Base-by-base conservation (phyloP, 1,284 basidiomycete genomes). In the Vanrija humicola region DNA sequence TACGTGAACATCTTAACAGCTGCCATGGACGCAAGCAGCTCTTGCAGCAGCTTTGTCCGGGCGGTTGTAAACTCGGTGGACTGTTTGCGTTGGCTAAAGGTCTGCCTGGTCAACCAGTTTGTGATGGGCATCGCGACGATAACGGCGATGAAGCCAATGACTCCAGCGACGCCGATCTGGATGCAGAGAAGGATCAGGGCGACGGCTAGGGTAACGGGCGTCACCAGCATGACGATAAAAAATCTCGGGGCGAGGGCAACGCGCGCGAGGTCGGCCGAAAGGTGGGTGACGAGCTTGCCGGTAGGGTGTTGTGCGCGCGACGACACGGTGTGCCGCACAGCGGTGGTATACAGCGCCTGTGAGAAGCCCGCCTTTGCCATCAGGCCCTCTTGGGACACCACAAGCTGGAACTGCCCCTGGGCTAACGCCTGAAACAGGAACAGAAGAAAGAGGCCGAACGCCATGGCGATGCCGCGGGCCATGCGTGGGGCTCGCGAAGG, bases 41-140 rank as follows among this genome's bases (percentile, higher is more conserved):
- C 89, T 72, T 89, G 88, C 7, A 90, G 79, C 5, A 89, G 74
- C 66, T 88, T 88, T 12, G 86, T 86, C 10, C 89, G 82, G 21
- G 21, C 67, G 87, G 87, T 68, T 94, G 91, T 88, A 78, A 82
- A 87, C 34, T 58, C 52, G 74, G 83, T 82, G 1, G 82, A 82
- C 40, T 70, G 74, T 58, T 80, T 78, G 8, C 87, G 81, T 45
- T 83, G 76, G 25, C 67, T 72, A 38, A 46, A 48, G n/a, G 16
- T 44, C 38, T 42, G 25, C 39, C 82, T 79, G 84, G 88, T 88
- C 3, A 84, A 79, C 16, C 80, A 77, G 57, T 83, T 79, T 72
- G 88, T 86, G 5, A 87, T 66, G 0, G 87, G 87, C 15, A 82
- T 82, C 43, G 86, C 77, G 51, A 85, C 50, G 29, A 86, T 65